A percentile compares a stretch with the other conserved stretches of the same genome.
phyloP scores from a whole-genome alignment of 2,329 filamentous ascomycete species.

The Alternaria novae-zelandiae region DNA sequence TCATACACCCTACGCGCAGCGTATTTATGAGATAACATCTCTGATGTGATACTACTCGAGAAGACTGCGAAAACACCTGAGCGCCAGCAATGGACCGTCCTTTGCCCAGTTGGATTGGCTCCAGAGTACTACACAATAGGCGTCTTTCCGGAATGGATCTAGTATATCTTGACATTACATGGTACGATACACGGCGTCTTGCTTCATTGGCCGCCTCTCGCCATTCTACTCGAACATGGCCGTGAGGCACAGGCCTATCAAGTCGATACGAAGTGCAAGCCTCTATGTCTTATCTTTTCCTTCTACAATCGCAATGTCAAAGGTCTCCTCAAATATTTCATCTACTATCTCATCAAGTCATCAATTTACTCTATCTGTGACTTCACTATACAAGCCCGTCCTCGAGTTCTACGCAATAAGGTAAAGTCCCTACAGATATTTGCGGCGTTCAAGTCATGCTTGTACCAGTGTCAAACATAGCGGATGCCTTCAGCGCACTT shows the following conservation, averaged over 20 bases:
- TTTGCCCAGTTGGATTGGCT: neutral
- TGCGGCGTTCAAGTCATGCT: neutral
- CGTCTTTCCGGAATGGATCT: neutral
- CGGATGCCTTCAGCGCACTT: neutral
- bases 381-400: fast-evolving
- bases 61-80: neutral
- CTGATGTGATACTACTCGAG: neutral
- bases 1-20: neutral
- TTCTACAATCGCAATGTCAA: neutral
- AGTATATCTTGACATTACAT: neutral
- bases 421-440: neutral
- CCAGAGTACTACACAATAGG: neutral
- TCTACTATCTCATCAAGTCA: fast-evolving
- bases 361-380: neutral
- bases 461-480: neutral
- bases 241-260: neutral
- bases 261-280: neutral
- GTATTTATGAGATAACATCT: neutral
- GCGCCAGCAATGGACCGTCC: neutral
- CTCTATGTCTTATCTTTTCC: neutral
- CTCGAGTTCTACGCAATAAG: neutral
- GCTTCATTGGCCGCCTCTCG: neutral
- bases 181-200: neutral
- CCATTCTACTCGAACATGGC: neutral
- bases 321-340: neutral